phyloP scores from a whole-genome alignment of 2,329 filamentous ascomycete species.

The Exserohilum rostratum region DNA sequence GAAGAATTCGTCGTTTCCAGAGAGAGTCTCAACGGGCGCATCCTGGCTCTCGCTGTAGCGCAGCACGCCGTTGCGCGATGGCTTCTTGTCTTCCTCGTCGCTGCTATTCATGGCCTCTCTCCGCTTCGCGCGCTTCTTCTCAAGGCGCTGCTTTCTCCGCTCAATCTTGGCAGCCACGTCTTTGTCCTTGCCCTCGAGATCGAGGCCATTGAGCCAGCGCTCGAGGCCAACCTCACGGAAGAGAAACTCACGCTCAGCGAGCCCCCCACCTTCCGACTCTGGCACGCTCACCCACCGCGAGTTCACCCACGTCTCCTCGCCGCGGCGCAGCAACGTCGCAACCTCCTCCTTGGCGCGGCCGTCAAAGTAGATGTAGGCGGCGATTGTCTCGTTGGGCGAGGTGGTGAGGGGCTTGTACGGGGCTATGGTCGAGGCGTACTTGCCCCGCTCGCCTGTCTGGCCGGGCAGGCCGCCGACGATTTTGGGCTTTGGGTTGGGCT shows the following conservation, averaged over 20 bases:
- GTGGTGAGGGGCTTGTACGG: conserved; percentile 93
- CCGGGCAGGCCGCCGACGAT: conserved; percentile 75
- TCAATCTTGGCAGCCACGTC: conserved; percentile 83
- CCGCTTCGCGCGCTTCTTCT: conserved; percentile 83
- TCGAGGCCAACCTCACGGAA: conserved; percentile 97
- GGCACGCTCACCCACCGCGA: conserved; percentile 96
- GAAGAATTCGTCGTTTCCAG: conserved; percentile 70
- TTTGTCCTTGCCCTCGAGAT: conserved; percentile 78
- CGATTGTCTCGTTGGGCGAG: conserved; percentile 94
- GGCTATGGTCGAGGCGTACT: conserved; percentile 65
- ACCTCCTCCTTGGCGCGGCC: conserved; percentile 95
- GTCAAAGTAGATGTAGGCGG: conserved; percentile 99
- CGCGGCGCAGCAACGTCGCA: conserved; percentile 85
- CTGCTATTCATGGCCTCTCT: conserved; percentile 61
- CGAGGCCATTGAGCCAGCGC: conserved; percentile 93
- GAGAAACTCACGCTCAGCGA: conserved; percentile 94
- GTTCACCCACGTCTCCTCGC: conserved; percentile 99
- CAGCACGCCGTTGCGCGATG: conserved; percentile 64
- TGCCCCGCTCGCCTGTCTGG: conserved; percentile 57
- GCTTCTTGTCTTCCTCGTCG: conserved; percentile 52
- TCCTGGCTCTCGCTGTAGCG: conserved; percentile 80
- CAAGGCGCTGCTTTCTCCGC: conserved; percentile 69
- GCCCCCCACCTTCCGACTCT: conserved; percentile 85
- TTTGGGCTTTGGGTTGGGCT: conserved; percentile 81
- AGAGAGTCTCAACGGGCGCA: conserved; percentile 73